Base-by-base conservation (phyloP, 345 rosid genomes). In the Salix caprea region DNA sequence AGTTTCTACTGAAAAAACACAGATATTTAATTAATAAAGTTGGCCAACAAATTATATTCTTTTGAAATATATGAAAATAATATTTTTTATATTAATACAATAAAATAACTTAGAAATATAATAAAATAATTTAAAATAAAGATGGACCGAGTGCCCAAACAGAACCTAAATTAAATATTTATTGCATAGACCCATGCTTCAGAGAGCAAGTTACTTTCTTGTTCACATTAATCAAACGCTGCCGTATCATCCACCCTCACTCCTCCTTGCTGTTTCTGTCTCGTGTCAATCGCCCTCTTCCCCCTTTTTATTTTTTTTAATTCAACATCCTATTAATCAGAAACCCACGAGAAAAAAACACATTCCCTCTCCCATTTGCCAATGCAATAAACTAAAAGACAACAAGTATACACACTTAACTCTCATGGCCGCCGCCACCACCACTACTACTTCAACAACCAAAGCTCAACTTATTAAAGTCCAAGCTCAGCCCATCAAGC, bases 401-500 rank as follows among this genome's bases (percentile, higher is more conserved):
- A 83, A 76, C 46, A n/a, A 36, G 67, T 39, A 10, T 39, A 8
- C 56, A 11, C 42, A 9, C 26, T 52, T 23, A 67, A 67, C 70
- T 67, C 23, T 23, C 46, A 69, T 65, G 39, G 68, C 68, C 5
- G 28, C 66, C 11, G 8, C 68, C 9, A 69, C 77, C 0, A 71
- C 81, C 10, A 21, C 77, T 4, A 15, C 68, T 1, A n/a, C 74
- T 7, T 14, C 77, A 2, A 42, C 82, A 44, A 21, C 89, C 5
- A 77, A 82, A 66, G 40, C 88, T 24, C 84, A 82, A 21, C 86
- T 78, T 24, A 58, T 58, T 36, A 86, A 85, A 75, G 67, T 84
- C 80, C 89, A 84, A 72, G 70, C 80, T 73, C 87, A 78, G 65
- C 84, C 86, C 86, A 77, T 72, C 23, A 89, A 91, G 84, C 92